A percentile compares a stretch with the other conserved stretches of the same genome.
Conservation (phyloP, 129 eudicot genomes). For the Smallanthus sonchifolius region DNA sequence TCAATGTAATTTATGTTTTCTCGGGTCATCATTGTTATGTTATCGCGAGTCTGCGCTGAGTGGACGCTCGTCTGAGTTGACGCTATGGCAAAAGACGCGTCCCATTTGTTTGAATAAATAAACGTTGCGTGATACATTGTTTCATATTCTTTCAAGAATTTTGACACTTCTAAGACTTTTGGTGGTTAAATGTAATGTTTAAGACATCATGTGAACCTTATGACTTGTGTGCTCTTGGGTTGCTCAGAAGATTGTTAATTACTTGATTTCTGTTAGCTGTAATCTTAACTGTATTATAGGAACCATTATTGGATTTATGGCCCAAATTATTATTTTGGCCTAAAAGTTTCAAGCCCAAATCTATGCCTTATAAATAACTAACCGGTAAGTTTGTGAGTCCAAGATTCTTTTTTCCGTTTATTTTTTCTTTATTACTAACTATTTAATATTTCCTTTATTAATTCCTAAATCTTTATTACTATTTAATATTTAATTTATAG, state of each 20-base stretch:
- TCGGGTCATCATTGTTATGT: slow-evolving; percentile 16
- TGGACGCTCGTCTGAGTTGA: not conserved
- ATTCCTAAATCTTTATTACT: too few relatives aligned
- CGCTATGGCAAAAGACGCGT: slow-evolving; percentile 7
- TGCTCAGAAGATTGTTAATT: not conserved
- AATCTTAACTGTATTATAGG: too few relatives aligned
- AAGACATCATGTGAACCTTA: not conserved
- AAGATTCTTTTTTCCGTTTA: too few relatives aligned
- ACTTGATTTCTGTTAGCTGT: not conserved
- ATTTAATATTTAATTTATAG: too few relatives aligned
- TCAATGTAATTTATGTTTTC: slow-evolving; percentile 22
- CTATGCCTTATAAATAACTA: too few relatives aligned
- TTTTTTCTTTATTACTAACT: too few relatives aligned
- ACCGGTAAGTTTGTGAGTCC: too few relatives aligned
- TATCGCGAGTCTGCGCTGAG: slow-evolving; percentile 19
- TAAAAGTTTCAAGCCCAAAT: too few relatives aligned
- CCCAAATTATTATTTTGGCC: too few relatives aligned
- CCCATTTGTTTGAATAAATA: slow-evolving; percentile 28
- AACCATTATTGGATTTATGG: too few relatives aligned
- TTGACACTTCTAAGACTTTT: not conserved
- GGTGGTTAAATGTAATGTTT: slow-evolving; percentile 12
- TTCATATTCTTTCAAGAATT: slow-evolving; percentile 20
- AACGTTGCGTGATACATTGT: slow-evolving; percentile 2
- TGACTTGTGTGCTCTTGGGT: slow-evolving; percentile 1
- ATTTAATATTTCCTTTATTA: too few relatives aligned